Evolutionary conservation across 2,329 filamentous ascomycete genomes (phyloP), one percentile per base, ranked within the genome.

Genomic region (Neophaeococcomyces mojaviensis): DNA sequence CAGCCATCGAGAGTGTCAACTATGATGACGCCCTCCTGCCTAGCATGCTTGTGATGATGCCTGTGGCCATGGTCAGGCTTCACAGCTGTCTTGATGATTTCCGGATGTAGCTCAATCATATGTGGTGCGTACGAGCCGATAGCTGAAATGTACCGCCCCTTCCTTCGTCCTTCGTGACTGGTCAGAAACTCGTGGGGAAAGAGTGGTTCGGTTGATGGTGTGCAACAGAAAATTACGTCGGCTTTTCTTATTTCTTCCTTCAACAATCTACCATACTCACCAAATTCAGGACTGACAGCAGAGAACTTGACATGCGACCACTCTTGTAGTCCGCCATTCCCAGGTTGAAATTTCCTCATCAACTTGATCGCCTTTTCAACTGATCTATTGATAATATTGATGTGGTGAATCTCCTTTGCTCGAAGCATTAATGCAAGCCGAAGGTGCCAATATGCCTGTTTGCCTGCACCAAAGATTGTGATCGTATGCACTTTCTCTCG

Each of bases 371-470:
- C 66, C 3, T 67, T 65, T 10, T 69, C 64, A 44, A 72, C 72
- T 2, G 66, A 68, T 28, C 86, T 81, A 59, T 89, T 94, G 61
- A 95, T 82, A 58, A 96, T 82, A 66, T 90, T 83, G 39, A 96
- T 77, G 48, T 84, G 79, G 57, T 82, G 81, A 56, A 95, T 82
- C 16, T 87, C 86, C 37, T 68, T 59, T 0, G 73, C 72, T 1
- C 77, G 83, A 24, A 72, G 59, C 40, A 92, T 73, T 52, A 97
- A 74, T 0, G 89, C 83, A 3, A 97, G 76, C 1, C 88, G 82
- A 35, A 94, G 79, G 62, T 96, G 90, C 89, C 89, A 97, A 69
- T 90, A 94, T 10, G 90, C 90, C 68, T 96, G 89, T 56, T 84
- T 81, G 37, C 90, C 90, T 28, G 84, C 82, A 19, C 90, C 90